These are phyloP conservation scores for Wickerhamiella azymoides DNA, from an alignment of 805 yeast species.

Conservation along the genomic window DNA sequence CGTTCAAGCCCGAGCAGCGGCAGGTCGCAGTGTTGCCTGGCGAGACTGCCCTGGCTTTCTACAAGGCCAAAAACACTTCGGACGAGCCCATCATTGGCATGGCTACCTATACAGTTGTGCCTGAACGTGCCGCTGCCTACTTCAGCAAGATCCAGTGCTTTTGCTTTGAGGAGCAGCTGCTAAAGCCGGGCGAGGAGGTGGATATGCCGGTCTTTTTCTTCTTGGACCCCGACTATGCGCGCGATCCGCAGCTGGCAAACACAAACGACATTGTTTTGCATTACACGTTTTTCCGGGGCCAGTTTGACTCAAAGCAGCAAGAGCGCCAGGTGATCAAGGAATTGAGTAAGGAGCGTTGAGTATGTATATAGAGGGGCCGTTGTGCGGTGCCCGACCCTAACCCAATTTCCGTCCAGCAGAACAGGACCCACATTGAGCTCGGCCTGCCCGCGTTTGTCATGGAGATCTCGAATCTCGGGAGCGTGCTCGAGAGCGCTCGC, in stretches of 20 bases:
- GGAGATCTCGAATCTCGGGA: slow-evolving; percentile 30
- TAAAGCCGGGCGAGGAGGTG: slow-evolving; percentile 91
- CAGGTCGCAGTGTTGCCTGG: slow-evolving; percentile 92
- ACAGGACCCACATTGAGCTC: not conserved
- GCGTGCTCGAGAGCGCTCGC: slow-evolving; percentile 66
- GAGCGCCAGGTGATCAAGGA: not conserved
- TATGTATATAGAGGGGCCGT: too few relatives aligned
- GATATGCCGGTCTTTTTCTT: slow-evolving; percentile 98
- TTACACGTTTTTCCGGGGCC: slow-evolving; percentile 67
- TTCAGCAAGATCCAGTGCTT: slow-evolving; percentile 96
- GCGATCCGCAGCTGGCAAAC: slow-evolving; percentile 83
- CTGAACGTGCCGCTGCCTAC: slow-evolving; percentile 92
- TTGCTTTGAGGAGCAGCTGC: slow-evolving; percentile 92
- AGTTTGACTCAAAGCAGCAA: slow-evolving; percentile 11
- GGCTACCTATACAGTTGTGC: slow-evolving; percentile 96
- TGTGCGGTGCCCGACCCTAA: too few relatives aligned
- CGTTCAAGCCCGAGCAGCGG: slow-evolving; percentile 82
- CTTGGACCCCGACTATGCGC: slow-evolving; percentile 89
- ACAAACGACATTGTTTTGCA: slow-evolving; percentile 81
- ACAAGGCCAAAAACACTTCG: slow-evolving; percentile 75
- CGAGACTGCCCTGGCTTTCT: slow-evolving; percentile 93
- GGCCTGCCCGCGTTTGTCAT: not conserved
- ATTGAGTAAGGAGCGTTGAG: not conserved
- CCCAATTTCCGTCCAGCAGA: too few relatives aligned
- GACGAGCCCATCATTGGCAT: slow-evolving; percentile 89